These are phyloP conservation scores for Globisporangium paddicum DNA, from an alignment of 352 stramenopile genomes.

Conservation along the genomic window DNA sequence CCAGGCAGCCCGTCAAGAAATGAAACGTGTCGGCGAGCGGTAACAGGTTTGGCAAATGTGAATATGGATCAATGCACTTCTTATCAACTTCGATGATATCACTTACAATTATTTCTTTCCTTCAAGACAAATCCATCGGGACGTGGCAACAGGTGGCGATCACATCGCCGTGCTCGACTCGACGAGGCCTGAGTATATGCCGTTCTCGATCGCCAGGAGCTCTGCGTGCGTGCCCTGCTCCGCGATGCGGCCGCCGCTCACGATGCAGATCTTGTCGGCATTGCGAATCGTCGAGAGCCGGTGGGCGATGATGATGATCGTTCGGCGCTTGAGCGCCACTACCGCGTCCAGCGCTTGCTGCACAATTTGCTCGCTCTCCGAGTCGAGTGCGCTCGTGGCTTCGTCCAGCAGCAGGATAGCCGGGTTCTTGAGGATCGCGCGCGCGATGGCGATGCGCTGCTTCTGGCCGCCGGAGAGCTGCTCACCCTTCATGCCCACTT, in stretches of 20 bases:
- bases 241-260: slow-evolving; percentile 9
- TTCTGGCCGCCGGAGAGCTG: slow-evolving; percentile 91
- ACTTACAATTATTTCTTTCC: not conserved
- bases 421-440: slow-evolving; percentile 43
- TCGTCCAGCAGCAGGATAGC: slow-evolving; percentile 35
- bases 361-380: slow-evolving; percentile 24
- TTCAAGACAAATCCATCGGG: not conserved
- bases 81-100: not conserved
- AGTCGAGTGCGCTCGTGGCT: slow-evolving; percentile 40
- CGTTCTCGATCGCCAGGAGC: slow-evolving; percentile 10
- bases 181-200: slow-evolving; percentile 20
- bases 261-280: slow-evolving; percentile 18
- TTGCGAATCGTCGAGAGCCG: slow-evolving; percentile 20
- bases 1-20: not conserved
- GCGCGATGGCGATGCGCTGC: slow-evolving; percentile 89
- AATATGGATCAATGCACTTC: not conserved
- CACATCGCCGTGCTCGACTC: slow-evolving; percentile 2
- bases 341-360: slow-evolving; percentile 22
- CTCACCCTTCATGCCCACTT: slow-evolving; percentile 59
- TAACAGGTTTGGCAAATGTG: not conserved
- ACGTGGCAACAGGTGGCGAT: not conserved
- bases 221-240: slow-evolving; percentile 17
- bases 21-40: not conserved
- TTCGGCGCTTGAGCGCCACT: slow-evolving; percentile 17
- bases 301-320: slow-evolving; percentile 39